Conservation (phyloP, 108 stramenopile species). For the Nitzschia sp. region DNA sequence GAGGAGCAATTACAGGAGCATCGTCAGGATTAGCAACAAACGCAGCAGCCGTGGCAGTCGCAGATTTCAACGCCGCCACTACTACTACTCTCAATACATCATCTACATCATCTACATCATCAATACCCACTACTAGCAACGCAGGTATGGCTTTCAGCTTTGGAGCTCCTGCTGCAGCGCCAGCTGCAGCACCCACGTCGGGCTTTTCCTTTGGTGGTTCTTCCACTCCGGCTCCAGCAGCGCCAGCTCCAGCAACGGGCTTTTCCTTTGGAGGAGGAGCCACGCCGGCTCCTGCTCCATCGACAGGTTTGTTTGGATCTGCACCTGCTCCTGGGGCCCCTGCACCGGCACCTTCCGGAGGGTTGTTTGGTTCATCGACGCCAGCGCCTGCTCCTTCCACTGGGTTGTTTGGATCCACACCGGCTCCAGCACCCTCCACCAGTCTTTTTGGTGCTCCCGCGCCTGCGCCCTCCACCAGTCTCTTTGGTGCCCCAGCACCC, state of each 20-base stretch:
- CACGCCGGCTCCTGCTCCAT: conserved; percentile 32
- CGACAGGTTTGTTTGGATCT: conserved; percentile 41
- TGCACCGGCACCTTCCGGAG: conserved; percentile 54
- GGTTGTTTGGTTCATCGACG: conserved; percentile 50
- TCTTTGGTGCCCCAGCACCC: conserved; percentile 35
- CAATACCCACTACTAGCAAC: conserved; percentile 1
- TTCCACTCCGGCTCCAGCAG: conserved; percentile 51
- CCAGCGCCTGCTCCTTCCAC: conserved; percentile 62
- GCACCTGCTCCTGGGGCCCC: conserved; percentile 20
- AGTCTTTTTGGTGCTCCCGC: conserved; percentile 33
- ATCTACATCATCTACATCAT: background rate
- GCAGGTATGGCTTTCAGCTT: conserved; percentile 14
- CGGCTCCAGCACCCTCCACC: conserved; percentile 44
- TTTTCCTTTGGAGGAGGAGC: conserved; percentile 41
- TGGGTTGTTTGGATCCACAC: conserved; percentile 53
- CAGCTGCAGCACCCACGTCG: conserved; percentile 27
- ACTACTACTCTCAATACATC: background rate
- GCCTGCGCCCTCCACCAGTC: conserved; percentile 21
- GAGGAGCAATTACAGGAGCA: conserved; percentile 31
- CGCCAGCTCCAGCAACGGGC: conserved; percentile 23
- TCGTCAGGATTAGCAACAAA: background rate
- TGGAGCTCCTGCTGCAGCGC: conserved; percentile 36
- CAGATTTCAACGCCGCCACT: background rate
- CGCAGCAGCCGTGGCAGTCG: background rate
- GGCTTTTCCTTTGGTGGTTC: conserved; percentile 38